Conservation (phyloP, 208 protist genomes). For the Lotmaria passim region DNA sequence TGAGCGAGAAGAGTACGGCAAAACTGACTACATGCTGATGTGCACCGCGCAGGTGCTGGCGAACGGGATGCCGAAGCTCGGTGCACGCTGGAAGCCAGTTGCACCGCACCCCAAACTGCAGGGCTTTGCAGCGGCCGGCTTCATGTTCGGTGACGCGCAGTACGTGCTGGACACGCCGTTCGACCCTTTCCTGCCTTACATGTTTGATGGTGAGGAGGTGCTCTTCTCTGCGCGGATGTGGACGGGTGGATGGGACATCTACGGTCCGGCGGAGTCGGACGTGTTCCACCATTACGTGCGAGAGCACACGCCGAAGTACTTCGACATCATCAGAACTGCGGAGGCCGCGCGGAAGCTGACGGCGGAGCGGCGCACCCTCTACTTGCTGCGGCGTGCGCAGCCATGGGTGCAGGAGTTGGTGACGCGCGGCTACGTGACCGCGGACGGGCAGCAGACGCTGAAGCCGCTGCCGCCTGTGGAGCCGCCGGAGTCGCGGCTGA, state of each 20-base stretch:
- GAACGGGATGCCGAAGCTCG: conserved; percentile 77
- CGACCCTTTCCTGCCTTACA: conserved; percentile 91
- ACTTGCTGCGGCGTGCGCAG: conserved; percentile 51
- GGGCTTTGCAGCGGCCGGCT: conserved; percentile 74
- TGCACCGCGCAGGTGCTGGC: conserved; percentile 64
- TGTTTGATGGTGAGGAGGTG: conserved; percentile 95
- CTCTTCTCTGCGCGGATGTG: conserved; percentile 85
- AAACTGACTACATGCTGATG: conserved; percentile 63
- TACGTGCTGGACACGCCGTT: conserved; percentile 88
- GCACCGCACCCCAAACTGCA: conserved; percentile 42
- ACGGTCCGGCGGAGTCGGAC: conserved; percentile 67
- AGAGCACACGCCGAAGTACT: conserved; percentile 56
- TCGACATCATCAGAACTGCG: conserved; percentile 22
- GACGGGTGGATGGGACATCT: conserved; percentile 90
- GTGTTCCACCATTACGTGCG: conserved; percentile 86
- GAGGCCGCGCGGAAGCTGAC: conserved; percentile 9
- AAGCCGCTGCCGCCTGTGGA: conserved; percentile 30
- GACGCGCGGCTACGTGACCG: conserved; percentile 17
- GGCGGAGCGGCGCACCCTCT: conserved; percentile 50
- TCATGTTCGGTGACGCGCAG: conserved; percentile 78
- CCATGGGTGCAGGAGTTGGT: conserved; percentile 51
- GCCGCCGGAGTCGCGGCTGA: conserved; percentile 35
- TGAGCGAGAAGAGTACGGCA: conserved; percentile 48
- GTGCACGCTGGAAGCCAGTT: conserved; percentile 44
- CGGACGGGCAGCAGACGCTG: conserved; percentile 20